Evolutionary conservation across 441 rosid species (phyloP).

Genomic region (Croton laevigatus): DNA sequence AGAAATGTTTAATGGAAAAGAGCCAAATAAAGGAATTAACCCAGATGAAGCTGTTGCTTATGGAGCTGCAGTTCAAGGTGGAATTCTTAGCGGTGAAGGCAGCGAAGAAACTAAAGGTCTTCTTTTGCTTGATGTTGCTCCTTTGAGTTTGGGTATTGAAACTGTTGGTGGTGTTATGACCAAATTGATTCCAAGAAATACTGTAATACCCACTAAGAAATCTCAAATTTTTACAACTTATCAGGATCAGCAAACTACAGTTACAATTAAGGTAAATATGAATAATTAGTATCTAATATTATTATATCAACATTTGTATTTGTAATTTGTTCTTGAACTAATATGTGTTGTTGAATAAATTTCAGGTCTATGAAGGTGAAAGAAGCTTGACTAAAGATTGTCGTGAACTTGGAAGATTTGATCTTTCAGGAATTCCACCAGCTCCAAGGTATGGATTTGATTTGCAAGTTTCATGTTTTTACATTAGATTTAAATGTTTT

Average conservation of each 20-base stretch:
- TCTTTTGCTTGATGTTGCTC: constrained; percentile 47
- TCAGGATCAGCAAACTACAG: constrained; percentile 54
- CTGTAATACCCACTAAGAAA: constrained; percentile 51
- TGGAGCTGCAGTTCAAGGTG: constrained; percentile 60
- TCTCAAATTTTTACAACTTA: constrained; percentile 53
- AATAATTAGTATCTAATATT: neutral
- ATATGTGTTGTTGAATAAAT: neutral
- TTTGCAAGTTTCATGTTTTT: no score
- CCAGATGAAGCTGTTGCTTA: constrained; percentile 64
- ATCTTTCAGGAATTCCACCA: constrained; percentile 53
- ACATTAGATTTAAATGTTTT: no score
- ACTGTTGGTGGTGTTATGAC: constrained; percentile 65
- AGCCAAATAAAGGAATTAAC: constrained; percentile 50
- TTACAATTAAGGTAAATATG: constrained; percentile 42
- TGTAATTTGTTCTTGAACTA: neutral
- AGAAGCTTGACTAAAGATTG: constrained; percentile 57
- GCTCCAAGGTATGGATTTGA: constrained; percentile 40
- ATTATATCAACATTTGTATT: neutral
- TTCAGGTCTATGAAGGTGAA: constrained; percentile 54
- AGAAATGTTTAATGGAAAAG: constrained; percentile 54
- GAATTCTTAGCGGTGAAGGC: constrained; percentile 50
- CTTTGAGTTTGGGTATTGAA: constrained; percentile 57
- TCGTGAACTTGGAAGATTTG: constrained; percentile 54
- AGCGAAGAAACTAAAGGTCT: constrained; percentile 47
- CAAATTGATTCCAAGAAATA: constrained; percentile 52